Base-by-base conservation (phyloP, 805 yeast genomes). In the Ascoidea asiatica region DNA sequence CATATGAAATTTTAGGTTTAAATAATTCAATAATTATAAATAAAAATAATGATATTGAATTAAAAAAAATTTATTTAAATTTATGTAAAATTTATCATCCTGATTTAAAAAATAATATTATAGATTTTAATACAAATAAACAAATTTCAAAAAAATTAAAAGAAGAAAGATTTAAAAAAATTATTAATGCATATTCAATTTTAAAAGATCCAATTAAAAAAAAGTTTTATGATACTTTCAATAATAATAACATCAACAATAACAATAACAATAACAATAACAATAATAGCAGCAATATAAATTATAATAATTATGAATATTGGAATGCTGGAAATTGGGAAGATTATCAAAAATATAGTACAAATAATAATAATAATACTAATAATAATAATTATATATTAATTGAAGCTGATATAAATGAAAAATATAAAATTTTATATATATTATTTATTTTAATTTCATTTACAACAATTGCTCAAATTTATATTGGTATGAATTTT, bases 1-100 rank as follows among this genome's bases (percentile, higher is more conserved):
- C 81, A 1, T 68, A 70, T 49, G 73, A 73, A 37, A 60, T 75
- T 17, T 63, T 75, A 44, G 63, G 63, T 15, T 49, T 62, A 19
- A 49, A 52, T 39, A 13, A 21, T 5, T 21, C 29, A 5, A 38
- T 37, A n/a, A n/a, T n/a, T n/a, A 23, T 11, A 23, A 23, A 23
- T 23, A 7, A 7, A 7, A 23, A 7, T 23, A 23, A 23, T 11
- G 43, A 51, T 19, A 19, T 35, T 7, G 37, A 37, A 21, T 56
- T 67, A 22, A 66, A 64, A 36, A 44, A 56, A 11, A 69, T 68
- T 39, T 70, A 71, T 50, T 65, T 67, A 45, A 63, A 69, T 47
- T 56, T 65, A 37, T 72, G 77, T 21, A 76, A 76, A 52, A 53
- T 75, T 5, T 76, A 76, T 50, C 82, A 76, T 53, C 81, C 82